phyloP scores from a whole-genome alignment of 1,284 basidiomycete species.

The Leccinum fuscescens region DNA sequence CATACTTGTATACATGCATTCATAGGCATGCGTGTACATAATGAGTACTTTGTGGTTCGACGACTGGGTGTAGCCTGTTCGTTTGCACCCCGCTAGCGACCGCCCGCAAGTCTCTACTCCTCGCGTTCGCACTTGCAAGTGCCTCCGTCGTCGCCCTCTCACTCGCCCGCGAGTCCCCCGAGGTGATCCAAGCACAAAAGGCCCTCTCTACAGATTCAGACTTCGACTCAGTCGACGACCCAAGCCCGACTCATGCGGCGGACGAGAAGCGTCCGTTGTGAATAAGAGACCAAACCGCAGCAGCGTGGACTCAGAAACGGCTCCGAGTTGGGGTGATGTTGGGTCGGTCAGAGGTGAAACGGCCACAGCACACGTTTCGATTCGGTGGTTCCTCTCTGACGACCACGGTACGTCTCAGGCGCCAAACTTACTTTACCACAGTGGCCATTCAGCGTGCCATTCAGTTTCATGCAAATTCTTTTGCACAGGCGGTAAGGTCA shows the following conservation, averaged over 20 bases:
- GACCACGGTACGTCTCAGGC: conserved; percentile 47
- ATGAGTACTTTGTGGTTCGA: no score
- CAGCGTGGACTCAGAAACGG: conserved; percentile 37
- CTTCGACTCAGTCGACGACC: conserved; percentile 8
- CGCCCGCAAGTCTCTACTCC: conserved; percentile 76
- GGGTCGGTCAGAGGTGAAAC: conserved; percentile 52
- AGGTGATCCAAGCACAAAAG: conserved; percentile 47
- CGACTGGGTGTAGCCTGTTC: no score
- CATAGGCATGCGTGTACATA: no score
- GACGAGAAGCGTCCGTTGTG: conserved; percentile 6
- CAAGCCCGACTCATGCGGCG: conserved; percentile 2
- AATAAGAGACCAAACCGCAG: conserved; percentile 23
- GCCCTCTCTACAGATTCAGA: conserved; percentile 21
- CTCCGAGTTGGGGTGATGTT: no score
- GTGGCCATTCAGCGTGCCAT: no score
- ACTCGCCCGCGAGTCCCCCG: conserved; percentile 64
- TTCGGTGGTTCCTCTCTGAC: conserved; percentile 86
- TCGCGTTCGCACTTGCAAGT: conserved; percentile 68
- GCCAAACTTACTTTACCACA: no score
- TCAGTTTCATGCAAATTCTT: no score
- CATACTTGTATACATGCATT: no score
- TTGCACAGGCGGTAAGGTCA: no score
- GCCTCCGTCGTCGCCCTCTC: conserved; percentile 53
- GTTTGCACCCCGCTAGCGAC: conserved; percentile 47
- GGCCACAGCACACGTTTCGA: conserved; percentile 78